A percentile compares a stretch with the other conserved stretches of the same genome.
Conservation (phyloP, 2,329 filamentous ascomycete species). For the Aspergillus sp. region DNA sequence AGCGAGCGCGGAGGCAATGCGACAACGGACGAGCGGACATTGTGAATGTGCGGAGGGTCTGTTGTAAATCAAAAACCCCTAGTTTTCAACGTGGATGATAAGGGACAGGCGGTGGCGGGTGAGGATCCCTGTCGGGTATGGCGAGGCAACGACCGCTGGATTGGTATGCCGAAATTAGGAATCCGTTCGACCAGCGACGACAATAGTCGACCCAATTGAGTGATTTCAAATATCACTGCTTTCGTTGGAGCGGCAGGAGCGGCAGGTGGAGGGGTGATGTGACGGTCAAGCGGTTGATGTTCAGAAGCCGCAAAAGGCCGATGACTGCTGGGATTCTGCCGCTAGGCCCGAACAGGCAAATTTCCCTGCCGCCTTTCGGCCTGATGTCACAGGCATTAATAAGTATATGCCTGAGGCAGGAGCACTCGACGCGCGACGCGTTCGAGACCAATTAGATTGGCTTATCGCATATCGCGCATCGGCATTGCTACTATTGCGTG, state of each 20-base stretch:
- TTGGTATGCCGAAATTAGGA: conserved; percentile 5
- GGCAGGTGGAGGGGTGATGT: conserved; percentile 32
- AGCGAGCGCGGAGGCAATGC: conserved; percentile 42
- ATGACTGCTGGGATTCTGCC: conserved; percentile 25
- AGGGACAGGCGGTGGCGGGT: conserved; percentile 23
- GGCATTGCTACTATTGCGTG: conserved; percentile 8
- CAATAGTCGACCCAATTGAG: conserved; percentile 29
- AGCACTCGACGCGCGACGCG: conserved; percentile 34
- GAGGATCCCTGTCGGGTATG: conserved; percentile 20
- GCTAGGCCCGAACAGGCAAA: conserved; percentile 33
- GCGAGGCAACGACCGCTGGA: conserved; percentile 16
- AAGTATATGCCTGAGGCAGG: conserved; percentile 25
- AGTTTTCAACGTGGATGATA: conserved; percentile 13
- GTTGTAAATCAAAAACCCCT: conserved; percentile 8
- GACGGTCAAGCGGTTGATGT: conserved; percentile 34
- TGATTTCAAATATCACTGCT: conserved; percentile 20
- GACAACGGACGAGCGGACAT: conserved; percentile 45
- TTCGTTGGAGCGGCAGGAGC: conserved; percentile 23
- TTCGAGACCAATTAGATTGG: conserved; percentile 15
- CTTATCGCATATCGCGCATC: conserved; percentile 20
- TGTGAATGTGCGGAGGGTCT: conserved; percentile 26
- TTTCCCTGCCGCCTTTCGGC: conserved; percentile 29
- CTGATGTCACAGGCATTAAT: conserved; percentile 23
- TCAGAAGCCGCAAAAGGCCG: conserved; percentile 43
- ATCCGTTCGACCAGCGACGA: conserved; percentile 16